These are phyloP conservation scores for Biscutella auriculata DNA, from an alignment of 441 rosid species.

Conservation along the genomic window DNA sequence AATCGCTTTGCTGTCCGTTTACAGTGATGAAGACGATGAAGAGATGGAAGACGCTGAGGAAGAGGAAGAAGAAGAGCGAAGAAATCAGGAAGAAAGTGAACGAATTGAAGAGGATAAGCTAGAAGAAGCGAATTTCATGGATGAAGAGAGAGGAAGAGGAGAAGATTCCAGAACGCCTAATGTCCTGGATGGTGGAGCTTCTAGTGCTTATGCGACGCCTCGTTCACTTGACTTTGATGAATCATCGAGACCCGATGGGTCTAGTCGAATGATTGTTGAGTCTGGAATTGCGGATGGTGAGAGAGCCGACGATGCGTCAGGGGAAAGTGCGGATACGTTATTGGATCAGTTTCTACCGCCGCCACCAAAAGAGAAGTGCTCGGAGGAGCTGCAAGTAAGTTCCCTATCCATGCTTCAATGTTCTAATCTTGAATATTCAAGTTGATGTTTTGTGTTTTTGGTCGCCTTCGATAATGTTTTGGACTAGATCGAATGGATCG, in stretches of 20 bases:
- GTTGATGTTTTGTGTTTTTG: neutral
- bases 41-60: conserved; percentile 66
- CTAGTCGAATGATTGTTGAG: conserved; percentile 20
- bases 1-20: conserved; percentile 72
- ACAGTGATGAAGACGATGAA: conserved; percentile 88
- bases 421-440: neutral
- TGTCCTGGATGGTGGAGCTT: conserved; percentile 26
- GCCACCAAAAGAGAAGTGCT: conserved; percentile 52
- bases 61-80: conserved; percentile 17
- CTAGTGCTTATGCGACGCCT: conserved; percentile 35
- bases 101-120: conserved; percentile 7
- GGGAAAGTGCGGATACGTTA: conserved; percentile 32
- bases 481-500: neutral
- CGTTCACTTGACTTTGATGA: conserved; percentile 35
- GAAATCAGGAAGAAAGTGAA: conserved; percentile 15
- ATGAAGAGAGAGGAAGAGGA: conserved; percentile 19
- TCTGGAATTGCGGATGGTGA: conserved; percentile 35
- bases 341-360: conserved; percentile 68
- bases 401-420: neutral
- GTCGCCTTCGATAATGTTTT: neutral
- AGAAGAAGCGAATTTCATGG: conserved; percentile 26
- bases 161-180: conserved; percentile 24
- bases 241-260: conserved; percentile 26
- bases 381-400: conserved; percentile 78
- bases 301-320: conserved; percentile 25